These are phyloP conservation scores for Psilocybe sp. DNA, from an alignment of 768 basidiomycete genomes.

Conservation along the genomic window DNA sequence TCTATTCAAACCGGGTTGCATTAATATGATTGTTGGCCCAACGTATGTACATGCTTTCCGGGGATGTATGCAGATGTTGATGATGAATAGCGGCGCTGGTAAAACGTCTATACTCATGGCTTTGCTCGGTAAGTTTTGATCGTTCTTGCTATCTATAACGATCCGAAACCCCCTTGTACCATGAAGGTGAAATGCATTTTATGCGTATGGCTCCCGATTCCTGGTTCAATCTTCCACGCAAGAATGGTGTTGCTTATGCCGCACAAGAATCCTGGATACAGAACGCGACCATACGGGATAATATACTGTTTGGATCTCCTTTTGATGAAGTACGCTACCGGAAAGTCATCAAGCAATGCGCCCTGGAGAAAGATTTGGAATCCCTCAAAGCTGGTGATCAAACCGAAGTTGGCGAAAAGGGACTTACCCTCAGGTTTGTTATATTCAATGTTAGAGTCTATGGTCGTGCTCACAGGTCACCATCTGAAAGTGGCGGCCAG, in stretches of 20 bases:
- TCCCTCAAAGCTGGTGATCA: conserved; percentile 59
- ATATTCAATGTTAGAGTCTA: neutral
- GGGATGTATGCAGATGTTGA: no score
- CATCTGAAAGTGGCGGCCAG: conserved; percentile 46
- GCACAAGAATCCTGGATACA: conserved; percentile 83
- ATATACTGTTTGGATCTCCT: conserved; percentile 73
- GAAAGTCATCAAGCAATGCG: conserved; percentile 68
- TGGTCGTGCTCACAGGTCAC: neutral
- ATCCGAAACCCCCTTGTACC: neutral
- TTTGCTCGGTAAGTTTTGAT: conserved; percentile 21
- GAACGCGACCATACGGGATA: conserved; percentile 74
- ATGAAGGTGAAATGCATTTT: conserved; percentile 60
- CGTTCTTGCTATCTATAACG: no score
- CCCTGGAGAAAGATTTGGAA: conserved; percentile 67
- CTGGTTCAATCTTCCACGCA: conserved; percentile 65
- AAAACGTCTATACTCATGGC: conserved; percentile 66
- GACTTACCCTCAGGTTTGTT: conserved; percentile 40
- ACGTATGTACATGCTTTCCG: conserved; percentile 27
- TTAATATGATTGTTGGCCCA: conserved; percentile 60
- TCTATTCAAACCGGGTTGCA: conserved; percentile 46
- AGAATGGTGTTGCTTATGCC: conserved; percentile 68
- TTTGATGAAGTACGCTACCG: conserved; percentile 77
- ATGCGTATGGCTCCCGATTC: conserved; percentile 46
- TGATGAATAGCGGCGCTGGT: conserved; percentile 34
- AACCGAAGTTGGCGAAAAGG: conserved; percentile 69